Percentiles rank a stretch among this genome's conserved stretches.
Conservation (phyloP, 257 asterid genomes). For the Penstemon barbatus region DNA sequence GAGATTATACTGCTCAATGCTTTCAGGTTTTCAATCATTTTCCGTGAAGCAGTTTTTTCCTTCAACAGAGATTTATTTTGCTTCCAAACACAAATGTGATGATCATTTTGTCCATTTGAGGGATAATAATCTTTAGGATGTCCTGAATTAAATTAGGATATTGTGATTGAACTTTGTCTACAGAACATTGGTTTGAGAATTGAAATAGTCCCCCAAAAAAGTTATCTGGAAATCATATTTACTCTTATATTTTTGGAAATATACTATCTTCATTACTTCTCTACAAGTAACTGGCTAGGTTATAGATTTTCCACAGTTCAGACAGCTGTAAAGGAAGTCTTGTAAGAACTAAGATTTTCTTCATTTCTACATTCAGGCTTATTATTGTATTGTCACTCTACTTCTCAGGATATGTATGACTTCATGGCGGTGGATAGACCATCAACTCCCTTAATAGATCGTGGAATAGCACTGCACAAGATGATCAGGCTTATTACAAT, state of each 20-base stretch:
- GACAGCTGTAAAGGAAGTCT: background rate
- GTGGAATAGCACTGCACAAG: slow-evolving; percentile 98
- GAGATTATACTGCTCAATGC: slow-evolving; percentile 7
- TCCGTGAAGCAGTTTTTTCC: background rate
- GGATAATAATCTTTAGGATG: slow-evolving; percentile 2
- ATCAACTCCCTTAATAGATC: slow-evolving; percentile 84
- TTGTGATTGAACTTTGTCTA: background rate
- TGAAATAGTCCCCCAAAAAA: background rate
- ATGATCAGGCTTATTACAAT: slow-evolving; percentile 95
- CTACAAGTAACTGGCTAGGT: background rate
- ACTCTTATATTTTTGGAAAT: background rate
- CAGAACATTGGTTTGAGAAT: background rate
- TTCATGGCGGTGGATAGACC: slow-evolving; percentile 98
- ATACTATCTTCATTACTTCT: slow-evolving; percentile 19
- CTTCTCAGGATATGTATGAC: slow-evolving; percentile 93
- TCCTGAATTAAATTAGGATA: slow-evolving; percentile 15
- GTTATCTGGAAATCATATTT: background rate
- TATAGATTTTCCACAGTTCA: background rate
- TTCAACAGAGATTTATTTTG: slow-evolving; percentile 9
- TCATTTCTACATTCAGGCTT: slow-evolving; percentile 20
- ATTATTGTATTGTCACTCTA: slow-evolving; percentile 23
- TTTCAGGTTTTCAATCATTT: background rate
- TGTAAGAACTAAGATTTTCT: slow-evolving; percentile 7
- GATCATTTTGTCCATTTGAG: background rate
- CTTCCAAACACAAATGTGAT: slow-evolving; percentile 1